A percentile compares a stretch with the other conserved stretches of the same genome.
Conservation (phyloP, 768 basidiomycete species). For the Piloderma croceum region DNA sequence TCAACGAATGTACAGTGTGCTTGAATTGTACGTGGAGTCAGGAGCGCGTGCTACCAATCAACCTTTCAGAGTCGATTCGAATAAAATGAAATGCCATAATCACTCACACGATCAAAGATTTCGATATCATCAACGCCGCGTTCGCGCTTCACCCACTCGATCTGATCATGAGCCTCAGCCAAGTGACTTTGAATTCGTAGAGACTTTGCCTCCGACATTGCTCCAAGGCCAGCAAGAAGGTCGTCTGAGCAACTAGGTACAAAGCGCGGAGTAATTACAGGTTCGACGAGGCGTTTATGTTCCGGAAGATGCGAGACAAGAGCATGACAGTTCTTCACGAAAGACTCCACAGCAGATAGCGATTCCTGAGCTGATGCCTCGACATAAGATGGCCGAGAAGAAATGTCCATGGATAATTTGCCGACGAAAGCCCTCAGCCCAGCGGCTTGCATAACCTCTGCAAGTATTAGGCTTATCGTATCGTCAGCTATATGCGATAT, state of each 20-base stretch:
- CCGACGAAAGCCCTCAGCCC: constrained; percentile 83
- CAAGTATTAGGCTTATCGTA: constrained; percentile 56
- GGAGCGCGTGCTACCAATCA: constrained; percentile 50
- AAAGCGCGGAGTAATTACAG: constrained; percentile 85
- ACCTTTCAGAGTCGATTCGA: too few relatives aligned
- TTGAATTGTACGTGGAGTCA: constrained; percentile 66
- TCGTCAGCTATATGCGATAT: not conserved
- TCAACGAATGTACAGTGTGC: constrained; percentile 85
- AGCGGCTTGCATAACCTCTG: constrained; percentile 60
- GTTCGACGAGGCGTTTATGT: constrained; percentile 57
- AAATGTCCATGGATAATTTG: constrained; percentile 87
- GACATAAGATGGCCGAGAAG: constrained; percentile 62
- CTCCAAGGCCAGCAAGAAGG: constrained; percentile 57
- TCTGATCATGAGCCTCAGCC: constrained; percentile 72
- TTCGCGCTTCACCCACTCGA: constrained; percentile 61
- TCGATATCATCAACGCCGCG: constrained; percentile 66
- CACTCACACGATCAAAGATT: constrained; percentile 67
- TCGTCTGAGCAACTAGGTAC: constrained; percentile 82
- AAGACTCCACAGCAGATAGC: constrained; percentile 53
- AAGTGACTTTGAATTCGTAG: constrained; percentile 75
- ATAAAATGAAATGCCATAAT: too few relatives aligned
- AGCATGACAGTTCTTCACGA: constrained; percentile 46
- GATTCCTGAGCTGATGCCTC: constrained; percentile 46
- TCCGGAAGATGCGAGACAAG: constrained; percentile 35
- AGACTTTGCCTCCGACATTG: constrained; percentile 40